Evolutionary conservation across 140 eudicot genomes (phyloP).

Genomic region (Oenanthe javanica): DNA sequence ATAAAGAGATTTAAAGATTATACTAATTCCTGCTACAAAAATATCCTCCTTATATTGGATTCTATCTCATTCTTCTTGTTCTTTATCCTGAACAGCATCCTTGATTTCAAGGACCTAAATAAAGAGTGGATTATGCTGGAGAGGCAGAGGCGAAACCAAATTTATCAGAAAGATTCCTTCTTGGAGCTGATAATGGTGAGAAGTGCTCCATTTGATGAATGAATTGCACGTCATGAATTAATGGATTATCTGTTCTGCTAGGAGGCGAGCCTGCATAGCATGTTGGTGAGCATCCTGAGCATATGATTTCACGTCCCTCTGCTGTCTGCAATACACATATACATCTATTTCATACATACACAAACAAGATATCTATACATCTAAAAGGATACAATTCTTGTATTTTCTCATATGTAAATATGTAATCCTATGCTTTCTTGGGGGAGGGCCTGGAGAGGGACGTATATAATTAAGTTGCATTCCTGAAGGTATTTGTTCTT

Average conservation of each 20-base stretch:
- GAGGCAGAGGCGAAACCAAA: constrained; percentile 25
- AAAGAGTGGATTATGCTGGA: constrained; percentile 19
- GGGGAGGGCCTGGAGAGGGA: not conserved
- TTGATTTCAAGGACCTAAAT: not conserved
- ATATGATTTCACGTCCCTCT: constrained; percentile 28
- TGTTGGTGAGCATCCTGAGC: constrained; percentile 31
- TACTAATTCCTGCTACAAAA: constrained; percentile 5
- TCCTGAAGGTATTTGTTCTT: not conserved
- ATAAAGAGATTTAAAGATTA: not conserved
- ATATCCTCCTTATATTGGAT: too few relatives aligned
- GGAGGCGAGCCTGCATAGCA: constrained; percentile 64
- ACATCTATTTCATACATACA: not conserved
- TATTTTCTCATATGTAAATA: not conserved
- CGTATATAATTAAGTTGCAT: too few relatives aligned
- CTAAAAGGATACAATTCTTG: not conserved
- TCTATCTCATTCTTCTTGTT: not conserved
- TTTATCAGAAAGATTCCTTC: constrained; percentile 20
- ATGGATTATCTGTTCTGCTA: constrained; percentile 51
- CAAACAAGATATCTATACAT: not conserved
- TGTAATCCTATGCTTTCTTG: not conserved
- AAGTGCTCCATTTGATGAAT: constrained; percentile 41
- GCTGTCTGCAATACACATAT: constrained; percentile 22
- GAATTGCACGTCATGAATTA: constrained; percentile 58
- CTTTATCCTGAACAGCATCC: constrained; percentile 1
- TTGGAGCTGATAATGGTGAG: constrained; percentile 24